Percentiles rank a stretch among this genome's conserved stretches.
These are phyloP conservation scores for Cinchona pubescens DNA, from an alignment of 257 asterid genomes.

Conservation along the genomic window DNA sequence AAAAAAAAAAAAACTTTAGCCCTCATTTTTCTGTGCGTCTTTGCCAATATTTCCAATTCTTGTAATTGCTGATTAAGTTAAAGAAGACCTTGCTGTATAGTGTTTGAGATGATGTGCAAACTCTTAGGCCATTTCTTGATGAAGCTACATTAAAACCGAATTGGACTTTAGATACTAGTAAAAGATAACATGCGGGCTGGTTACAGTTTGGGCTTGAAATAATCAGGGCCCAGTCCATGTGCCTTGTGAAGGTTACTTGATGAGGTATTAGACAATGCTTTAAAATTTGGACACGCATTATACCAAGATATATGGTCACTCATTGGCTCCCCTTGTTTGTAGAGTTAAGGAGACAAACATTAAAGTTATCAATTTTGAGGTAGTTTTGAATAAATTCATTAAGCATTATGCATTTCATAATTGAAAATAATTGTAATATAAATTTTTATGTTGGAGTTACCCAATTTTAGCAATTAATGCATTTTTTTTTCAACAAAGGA, in stretches of 20 bases:
- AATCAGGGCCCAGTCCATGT: not conserved
- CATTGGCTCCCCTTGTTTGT: too few relatives aligned
- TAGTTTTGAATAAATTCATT: too few relatives aligned
- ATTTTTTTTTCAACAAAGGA: too few relatives aligned
- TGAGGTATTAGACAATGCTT: not conserved
- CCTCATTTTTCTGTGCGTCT: slow-evolving; percentile 16
- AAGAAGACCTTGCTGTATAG: not conserved
- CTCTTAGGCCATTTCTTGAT: not conserved
- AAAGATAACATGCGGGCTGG: not conserved
- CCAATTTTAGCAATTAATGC: too few relatives aligned
- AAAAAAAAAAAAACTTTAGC: not conserved
- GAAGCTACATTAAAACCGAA: not conserved
- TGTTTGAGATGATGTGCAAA: not conserved
- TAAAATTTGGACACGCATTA: not conserved
- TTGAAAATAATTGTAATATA: too few relatives aligned
- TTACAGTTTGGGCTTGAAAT: not conserved
- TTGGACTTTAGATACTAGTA: not conserved
- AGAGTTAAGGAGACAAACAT: too few relatives aligned
- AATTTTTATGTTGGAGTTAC: too few relatives aligned
- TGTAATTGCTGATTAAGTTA: not conserved
- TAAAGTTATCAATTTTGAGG: too few relatives aligned
- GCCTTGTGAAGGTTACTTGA: not conserved
- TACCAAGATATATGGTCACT: not conserved
- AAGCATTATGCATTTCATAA: too few relatives aligned
- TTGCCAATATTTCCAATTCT: not conserved